Percentiles rank a stretch among this genome's conserved stretches.
Evolutionary conservation across 2,329 filamentous ascomycete species (phyloP).

Genomic region (Aspergillus novofumigatus): DNA sequence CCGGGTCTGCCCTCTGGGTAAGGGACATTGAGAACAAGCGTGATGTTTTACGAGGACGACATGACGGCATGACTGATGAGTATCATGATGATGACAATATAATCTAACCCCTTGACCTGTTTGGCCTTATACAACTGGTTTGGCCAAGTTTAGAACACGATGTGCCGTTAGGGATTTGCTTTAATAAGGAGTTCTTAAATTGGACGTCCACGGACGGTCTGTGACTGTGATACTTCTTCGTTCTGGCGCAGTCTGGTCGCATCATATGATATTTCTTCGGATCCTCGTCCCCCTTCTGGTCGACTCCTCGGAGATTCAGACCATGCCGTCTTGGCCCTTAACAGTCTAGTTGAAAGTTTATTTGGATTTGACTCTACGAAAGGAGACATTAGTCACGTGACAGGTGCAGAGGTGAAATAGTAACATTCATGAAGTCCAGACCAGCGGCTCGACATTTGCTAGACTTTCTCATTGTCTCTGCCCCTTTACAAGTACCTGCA

Average conservation of each 20-base stretch:
- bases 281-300: not conserved
- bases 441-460: not conserved
- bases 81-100: constrained; percentile 36
- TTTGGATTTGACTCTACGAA: not conserved
- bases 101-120: constrained; percentile 4
- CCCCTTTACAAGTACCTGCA: not conserved
- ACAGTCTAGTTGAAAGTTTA: not conserved
- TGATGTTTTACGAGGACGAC: constrained; percentile 21
- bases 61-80: constrained; percentile 21
- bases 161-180: not conserved
- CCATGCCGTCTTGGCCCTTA: not conserved
- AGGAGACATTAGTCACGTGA: not conserved
- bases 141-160: not conserved
- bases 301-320: not conserved
- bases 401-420: not conserved
- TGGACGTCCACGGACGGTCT: no score
- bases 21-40: constrained; percentile 66
- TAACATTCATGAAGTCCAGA: not conserved
- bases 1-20: constrained; percentile 82
- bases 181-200: not conserved
- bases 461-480: no score
- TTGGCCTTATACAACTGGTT: not conserved
- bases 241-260: not conserved
- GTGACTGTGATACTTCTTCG: not conserved
- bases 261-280: no score